These are phyloP conservation scores for Debaryomyces psychrophilus DNA, from an alignment of 1,139 yeast genomes.

Conservation along the genomic window DNA sequence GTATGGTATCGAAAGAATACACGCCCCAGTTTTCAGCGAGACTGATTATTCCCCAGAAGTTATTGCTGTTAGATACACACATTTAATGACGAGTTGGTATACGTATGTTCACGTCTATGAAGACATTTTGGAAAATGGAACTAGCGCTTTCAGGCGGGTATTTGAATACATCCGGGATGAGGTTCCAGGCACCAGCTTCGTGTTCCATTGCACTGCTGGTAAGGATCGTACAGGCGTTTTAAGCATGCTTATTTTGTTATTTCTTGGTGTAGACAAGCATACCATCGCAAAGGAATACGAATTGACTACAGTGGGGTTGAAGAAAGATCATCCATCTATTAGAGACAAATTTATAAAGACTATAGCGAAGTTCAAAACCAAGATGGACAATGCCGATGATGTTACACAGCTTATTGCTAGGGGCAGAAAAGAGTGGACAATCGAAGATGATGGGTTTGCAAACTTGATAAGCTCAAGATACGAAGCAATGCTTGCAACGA, in stretches of 20 bases:
- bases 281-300: slow-evolving; percentile 69
- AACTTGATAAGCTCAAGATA: slow-evolving; percentile 66
- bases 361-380: slow-evolving; percentile 32
- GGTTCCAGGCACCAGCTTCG: slow-evolving; percentile 39
- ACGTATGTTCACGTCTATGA: slow-evolving; percentile 69
- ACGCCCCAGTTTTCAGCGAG: slow-evolving; percentile 61
- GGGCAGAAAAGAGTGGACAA: slow-evolving; percentile 44
- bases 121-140: slow-evolving; percentile 57
- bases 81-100: slow-evolving; percentile 61
- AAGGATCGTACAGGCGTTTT: slow-evolving; percentile 83
- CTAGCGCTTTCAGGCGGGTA: slow-evolving; percentile 45
- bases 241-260: slow-evolving; percentile 63
- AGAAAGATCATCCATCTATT: slow-evolving; percentile 49
- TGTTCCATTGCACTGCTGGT: slow-evolving; percentile 84
- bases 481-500: slow-evolving; percentile 72
- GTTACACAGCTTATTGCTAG: slow-evolving; percentile 34
- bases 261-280: slow-evolving; percentile 67
- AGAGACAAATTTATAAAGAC: slow-evolving; percentile 36
- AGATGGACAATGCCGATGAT: slow-evolving; percentile 28
- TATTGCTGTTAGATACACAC: slow-evolving; percentile 58
- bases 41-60: slow-evolving; percentile 69
- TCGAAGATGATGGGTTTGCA: slow-evolving; percentile 52
- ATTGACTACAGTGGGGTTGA: slow-evolving; percentile 67
- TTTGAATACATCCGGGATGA: slow-evolving; percentile 59
- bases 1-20: slow-evolving; percentile 54